Evolutionary conservation across 495 filamentous ascomycete species (phyloP).

Genomic region (Aspergillus carlsbadensis): DNA sequence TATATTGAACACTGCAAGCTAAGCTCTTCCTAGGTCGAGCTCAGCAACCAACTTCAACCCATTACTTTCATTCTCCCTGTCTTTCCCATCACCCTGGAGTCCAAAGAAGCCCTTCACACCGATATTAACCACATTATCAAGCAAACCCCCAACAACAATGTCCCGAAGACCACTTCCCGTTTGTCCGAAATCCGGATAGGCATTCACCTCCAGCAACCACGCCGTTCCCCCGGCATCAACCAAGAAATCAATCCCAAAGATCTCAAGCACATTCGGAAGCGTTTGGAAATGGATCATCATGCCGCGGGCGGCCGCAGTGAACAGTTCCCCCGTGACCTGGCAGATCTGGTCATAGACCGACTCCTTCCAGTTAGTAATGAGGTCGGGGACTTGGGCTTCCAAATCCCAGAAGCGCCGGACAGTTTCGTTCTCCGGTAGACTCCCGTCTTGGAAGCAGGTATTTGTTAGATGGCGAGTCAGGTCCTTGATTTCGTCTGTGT

Average conservation of each 20-base stretch:
- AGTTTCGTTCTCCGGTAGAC: slow-evolving; percentile 51
- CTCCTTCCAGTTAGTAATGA: slow-evolving; percentile 51
- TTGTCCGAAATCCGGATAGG: slow-evolving; percentile 93
- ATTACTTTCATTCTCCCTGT: slow-evolving; percentile 28
- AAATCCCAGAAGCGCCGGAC: slow-evolving; percentile 74
- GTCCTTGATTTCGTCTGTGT: slow-evolving; percentile 47
- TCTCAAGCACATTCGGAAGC: slow-evolving; percentile 81
- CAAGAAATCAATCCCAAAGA: slow-evolving; percentile 90
- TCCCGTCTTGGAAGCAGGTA: slow-evolving; percentile 79
- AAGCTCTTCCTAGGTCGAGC: slow-evolving; percentile 58
- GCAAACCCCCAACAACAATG: slow-evolving; percentile 67
- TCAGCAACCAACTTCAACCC: slow-evolving; percentile 56
- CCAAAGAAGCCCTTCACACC: slow-evolving; percentile 64
- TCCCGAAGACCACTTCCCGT: slow-evolving; percentile 71
- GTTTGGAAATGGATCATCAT: slow-evolving; percentile 93
- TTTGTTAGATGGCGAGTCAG: slow-evolving; percentile 84
- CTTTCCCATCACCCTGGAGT: slow-evolving; percentile 24
- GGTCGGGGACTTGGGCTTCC: slow-evolving; percentile 36
- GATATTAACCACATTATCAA: slow-evolving; percentile 66
- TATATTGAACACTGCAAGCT: background rate
- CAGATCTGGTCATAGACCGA: slow-evolving; percentile 71
- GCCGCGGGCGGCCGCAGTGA: slow-evolving; percentile 76
- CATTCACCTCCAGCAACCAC: slow-evolving; percentile 90
- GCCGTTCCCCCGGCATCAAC: slow-evolving; percentile 62
- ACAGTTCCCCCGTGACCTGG: slow-evolving; percentile 66